Evolutionary conservation across 768 basidiomycete genomes (phyloP).

Genomic region (Termitomyces sp.): DNA sequence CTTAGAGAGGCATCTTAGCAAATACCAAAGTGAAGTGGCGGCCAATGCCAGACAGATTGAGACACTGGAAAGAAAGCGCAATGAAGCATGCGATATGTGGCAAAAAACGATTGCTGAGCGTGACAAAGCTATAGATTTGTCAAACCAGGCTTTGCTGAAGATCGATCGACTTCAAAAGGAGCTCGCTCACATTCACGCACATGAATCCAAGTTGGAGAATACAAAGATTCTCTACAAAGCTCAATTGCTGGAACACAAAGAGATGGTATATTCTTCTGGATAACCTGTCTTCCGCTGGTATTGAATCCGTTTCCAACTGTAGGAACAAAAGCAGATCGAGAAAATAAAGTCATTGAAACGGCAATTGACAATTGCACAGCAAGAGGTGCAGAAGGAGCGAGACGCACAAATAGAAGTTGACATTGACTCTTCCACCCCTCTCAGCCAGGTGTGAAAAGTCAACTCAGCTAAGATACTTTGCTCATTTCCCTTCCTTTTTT

Average conservation of each 20-base stretch:
- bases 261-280: slow-evolving; percentile 1
- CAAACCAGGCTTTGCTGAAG: slow-evolving; percentile 21
- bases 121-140: slow-evolving; percentile 22
- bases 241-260: slow-evolving; percentile 18
- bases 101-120: slow-evolving; percentile 17
- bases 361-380: slow-evolving; percentile 11
- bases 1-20: slow-evolving; percentile 15
- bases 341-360: slow-evolving; percentile 10
- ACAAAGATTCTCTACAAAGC: slow-evolving; percentile 25
- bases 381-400: background rate
- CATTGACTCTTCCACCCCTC: background rate
- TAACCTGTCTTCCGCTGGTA: background rate
- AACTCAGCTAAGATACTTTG: background rate
- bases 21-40: slow-evolving; percentile 4
- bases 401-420: background rate
- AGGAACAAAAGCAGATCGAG: slow-evolving; percentile 8
- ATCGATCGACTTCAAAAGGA: slow-evolving; percentile 14
- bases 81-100: slow-evolving; percentile 11
- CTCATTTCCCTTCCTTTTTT: background rate
- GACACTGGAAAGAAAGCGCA: slow-evolving; percentile 17
- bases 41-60: background rate
- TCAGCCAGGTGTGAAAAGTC: background rate
- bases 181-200: slow-evolving; percentile 12
- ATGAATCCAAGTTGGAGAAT: slow-evolving; percentile 19
- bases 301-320: background rate